Evolutionary conservation across 2,329 filamentous ascomycete genomes (phyloP).

Genomic region (Bretziella fagacearum): DNA sequence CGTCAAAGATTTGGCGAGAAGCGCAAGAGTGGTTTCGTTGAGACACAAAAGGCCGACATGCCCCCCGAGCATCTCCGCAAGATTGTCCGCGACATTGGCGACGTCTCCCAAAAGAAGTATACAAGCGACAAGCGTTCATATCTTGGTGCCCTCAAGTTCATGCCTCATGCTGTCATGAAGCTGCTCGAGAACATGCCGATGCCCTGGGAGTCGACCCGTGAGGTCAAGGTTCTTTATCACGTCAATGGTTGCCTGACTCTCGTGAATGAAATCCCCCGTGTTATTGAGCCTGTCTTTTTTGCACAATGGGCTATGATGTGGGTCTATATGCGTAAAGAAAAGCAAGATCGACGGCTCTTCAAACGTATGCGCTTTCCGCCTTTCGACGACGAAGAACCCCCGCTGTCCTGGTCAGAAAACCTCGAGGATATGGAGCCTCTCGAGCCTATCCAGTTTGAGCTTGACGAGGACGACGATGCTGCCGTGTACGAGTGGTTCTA

Average conservation of each 20-base stretch:
- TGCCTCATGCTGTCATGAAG: slow-evolving; percentile 96
- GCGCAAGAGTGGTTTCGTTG: slow-evolving; percentile 86
- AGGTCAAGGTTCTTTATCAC: slow-evolving; percentile 96
- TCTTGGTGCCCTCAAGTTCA: slow-evolving; percentile 92
- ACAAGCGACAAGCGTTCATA: slow-evolving; percentile 97
- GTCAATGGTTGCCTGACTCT: slow-evolving; percentile 94
- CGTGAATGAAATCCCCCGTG: slow-evolving; percentile 89
- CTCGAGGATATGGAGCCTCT: slow-evolving; percentile 95
- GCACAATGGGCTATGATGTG: slow-evolving; percentile 99
- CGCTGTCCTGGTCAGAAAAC: slow-evolving; percentile 94
- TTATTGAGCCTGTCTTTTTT: slow-evolving; percentile 95
- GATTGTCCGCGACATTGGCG: slow-evolving; percentile 95
- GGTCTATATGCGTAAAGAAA: slow-evolving; percentile 95
- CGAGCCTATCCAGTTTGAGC: slow-evolving; percentile 96
- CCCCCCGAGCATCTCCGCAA: slow-evolving; percentile 95
- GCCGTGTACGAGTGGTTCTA: slow-evolving; percentile 96
- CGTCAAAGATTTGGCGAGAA: slow-evolving; percentile 93
- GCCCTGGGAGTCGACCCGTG: slow-evolving; percentile 93
- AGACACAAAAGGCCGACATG: slow-evolving; percentile 98
- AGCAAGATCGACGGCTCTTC: slow-evolving; percentile 88
- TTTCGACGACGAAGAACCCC: slow-evolving; percentile 96
- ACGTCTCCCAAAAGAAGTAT: slow-evolving; percentile 98
- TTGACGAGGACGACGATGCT: slow-evolving; percentile 83
- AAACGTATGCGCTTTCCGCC: slow-evolving; percentile 98
- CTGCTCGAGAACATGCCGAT: slow-evolving; percentile 98